Evolutionary conservation across 257 asterid species (phyloP).

Genomic region (Agastache rugosa): DNA sequence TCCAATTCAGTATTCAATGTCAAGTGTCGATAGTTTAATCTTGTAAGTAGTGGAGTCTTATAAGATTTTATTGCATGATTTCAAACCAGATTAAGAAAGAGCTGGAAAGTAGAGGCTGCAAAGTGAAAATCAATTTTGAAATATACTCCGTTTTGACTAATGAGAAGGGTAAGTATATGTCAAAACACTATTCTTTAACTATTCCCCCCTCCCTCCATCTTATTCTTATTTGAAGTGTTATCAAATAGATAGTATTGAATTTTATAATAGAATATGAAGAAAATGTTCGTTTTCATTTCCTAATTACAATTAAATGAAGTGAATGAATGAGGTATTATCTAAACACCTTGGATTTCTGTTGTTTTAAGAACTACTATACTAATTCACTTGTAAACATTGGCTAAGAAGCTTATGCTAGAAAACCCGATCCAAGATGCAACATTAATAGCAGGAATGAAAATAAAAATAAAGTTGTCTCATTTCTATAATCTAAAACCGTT

Average conservation of each 20-base stretch:
- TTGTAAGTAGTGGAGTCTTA: neutral
- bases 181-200: neutral
- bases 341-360: too few species aligned
- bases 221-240: neutral
- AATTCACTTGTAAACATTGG: neutral
- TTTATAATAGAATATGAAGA: too few species aligned
- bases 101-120: conserved; percentile 63
- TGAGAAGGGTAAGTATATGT: conserved; percentile 46
- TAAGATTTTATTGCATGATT: neutral
- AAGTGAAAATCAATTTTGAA: conserved; percentile 44
- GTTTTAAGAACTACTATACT: too few species aligned
- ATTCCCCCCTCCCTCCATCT: neutral
- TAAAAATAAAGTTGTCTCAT: too few species aligned
- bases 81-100: conserved; percentile 54
- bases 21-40: too few species aligned
- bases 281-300: too few species aligned
- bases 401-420: neutral
- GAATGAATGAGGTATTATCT: too few species aligned
- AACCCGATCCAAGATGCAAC: too few species aligned
- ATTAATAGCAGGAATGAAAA: too few species aligned
- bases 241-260: too few species aligned
- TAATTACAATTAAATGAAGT: neutral
- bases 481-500: neutral
- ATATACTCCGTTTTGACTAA: conserved; percentile 6
- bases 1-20: neutral